These are phyloP conservation scores for Ogataea ramenticola DNA, from an alignment of 805 yeast species.

Conservation along the genomic window DNA sequence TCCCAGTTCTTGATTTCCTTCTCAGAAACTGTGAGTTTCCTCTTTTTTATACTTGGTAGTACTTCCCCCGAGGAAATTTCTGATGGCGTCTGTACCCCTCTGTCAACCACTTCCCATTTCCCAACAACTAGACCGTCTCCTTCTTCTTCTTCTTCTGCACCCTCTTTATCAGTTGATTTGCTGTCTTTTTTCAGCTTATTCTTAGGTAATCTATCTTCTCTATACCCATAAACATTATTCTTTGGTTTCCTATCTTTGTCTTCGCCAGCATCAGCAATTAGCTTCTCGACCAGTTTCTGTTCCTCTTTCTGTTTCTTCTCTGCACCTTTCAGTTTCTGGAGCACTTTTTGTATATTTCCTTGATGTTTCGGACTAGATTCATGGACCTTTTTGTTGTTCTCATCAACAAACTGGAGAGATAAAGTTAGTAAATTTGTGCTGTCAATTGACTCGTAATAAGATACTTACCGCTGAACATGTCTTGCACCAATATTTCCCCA, in stretches of 20 bases:
- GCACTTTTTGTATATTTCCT: slow-evolving; percentile 11
- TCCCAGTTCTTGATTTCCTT: slow-evolving; percentile 23
- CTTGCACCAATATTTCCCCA: slow-evolving; percentile 31
- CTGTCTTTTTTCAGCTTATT: slow-evolving; percentile 1
- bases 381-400: slow-evolving; percentile 25
- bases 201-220: background rate
- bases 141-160: too few relatives aligned
- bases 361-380: slow-evolving; percentile 28
- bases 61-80: too few relatives aligned
- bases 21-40: slow-evolving; percentile 10
- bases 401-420: slow-evolving; percentile 28
- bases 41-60: slow-evolving; percentile 3
- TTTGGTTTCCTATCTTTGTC: background rate
- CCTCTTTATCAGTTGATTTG: background rate
- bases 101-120: background rate
- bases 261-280: slow-evolving; percentile 3
- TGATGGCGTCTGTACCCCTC: background rate
- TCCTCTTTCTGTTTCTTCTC: slow-evolving; percentile 13
- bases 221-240: background rate
- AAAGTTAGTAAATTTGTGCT: slow-evolving; percentile 4
- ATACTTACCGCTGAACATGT: slow-evolving; percentile 28
- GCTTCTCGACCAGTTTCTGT: slow-evolving; percentile 11
- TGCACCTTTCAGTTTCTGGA: slow-evolving; percentile 20
- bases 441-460: too few relatives aligned
- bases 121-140: background rate